Evolutionary conservation across 345 rosid genomes (phyloP), one percentile per base, ranked within the genome.

Genomic region (Gossypium herbaceum): DNA sequence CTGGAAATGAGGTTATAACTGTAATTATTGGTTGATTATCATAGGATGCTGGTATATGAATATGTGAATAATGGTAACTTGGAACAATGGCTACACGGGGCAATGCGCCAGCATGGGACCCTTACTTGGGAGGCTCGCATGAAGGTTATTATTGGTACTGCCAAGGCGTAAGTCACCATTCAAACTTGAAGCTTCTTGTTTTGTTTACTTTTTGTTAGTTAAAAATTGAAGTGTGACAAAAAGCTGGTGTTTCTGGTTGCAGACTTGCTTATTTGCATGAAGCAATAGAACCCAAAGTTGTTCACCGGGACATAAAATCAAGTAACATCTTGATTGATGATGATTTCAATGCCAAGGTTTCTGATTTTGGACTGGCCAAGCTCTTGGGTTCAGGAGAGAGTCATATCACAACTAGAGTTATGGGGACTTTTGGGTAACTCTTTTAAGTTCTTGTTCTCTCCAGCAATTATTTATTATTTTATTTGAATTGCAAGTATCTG

Each of bases 191-290:
- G 51, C 56, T 73, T 54, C 15, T 55, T 24, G 29, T 57, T 22
- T 22, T 11, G 3, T 39, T 12, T 47, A 2, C 8, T 62, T 45
- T 71, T 54, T 29, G 13, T 58, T 20, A 68, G 51, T 61, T 45
- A 16, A 45, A 57, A 25, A 20, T 12, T 72, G 51, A 25, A 29
- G 54, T 17, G 74, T 15, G 2, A 6, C 73, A 51, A 29, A 73
- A 71, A 61, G 19, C 12, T n/a, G 47, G 12, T 59, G 1, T 66
- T 4, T 39, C 54, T 74, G 55, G 60, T 79, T 79, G 72, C 88
- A 95, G 99, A 86, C 97, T 95, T 82, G 96, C 97, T 58, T 95
- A 95, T 80, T 86, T 95, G 88, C 99, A 95, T 43, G 98, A 95
- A 85, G 98, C 98, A 66, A 91, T 95, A 79, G 99, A 95, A 79